phyloP scores from a whole-genome alignment of 805 yeast genomes.

The Maudiozyma pseudohumilis region DNA sequence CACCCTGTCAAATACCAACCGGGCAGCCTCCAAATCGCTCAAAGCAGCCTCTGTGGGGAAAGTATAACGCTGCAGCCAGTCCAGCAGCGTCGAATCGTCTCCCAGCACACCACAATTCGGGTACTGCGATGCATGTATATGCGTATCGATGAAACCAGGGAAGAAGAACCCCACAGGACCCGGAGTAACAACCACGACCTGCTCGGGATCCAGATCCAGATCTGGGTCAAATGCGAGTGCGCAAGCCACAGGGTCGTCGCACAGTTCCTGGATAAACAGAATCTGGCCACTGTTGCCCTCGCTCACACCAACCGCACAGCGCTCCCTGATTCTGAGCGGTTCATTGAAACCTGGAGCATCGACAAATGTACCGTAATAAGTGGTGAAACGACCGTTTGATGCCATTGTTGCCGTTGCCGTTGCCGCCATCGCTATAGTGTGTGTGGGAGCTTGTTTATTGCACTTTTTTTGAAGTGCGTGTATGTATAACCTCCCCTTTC shows the following conservation, averaged over 20 bases:
- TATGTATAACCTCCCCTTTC: too few relatives aligned
- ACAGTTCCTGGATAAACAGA: conserved; percentile 21
- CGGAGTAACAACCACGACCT: conserved; percentile 26
- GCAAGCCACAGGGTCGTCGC: conserved; percentile 22
- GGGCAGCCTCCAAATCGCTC: conserved; percentile 43
- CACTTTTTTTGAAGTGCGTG: too few relatives aligned
- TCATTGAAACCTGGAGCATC: conserved; percentile 57
- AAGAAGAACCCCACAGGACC: conserved; percentile 45
- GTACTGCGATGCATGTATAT: conserved; percentile 77
- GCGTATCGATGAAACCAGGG: conserved; percentile 79
- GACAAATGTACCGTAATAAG: conserved; percentile 57
- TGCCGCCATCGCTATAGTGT: too few relatives aligned
- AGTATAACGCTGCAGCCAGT: conserved; percentile 83
- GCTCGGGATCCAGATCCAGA: too few relatives aligned
- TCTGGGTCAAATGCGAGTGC: conserved; percentile 16
- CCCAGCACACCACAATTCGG: conserved; percentile 82
- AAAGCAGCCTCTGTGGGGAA: conserved; percentile 79
- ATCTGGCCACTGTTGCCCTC: conserved; percentile 34
- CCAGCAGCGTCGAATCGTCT: conserved; percentile 60
- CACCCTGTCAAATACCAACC: conserved; percentile 52
- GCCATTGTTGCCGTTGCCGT: too few relatives aligned
- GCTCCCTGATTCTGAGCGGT: conserved; percentile 45
- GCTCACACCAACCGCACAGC: conserved; percentile 55
- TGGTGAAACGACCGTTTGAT: too few relatives aligned
- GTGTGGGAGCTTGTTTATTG: too few relatives aligned